These are phyloP conservation scores for Sporobolus alterniflorus DNA, from an alignment of 202 grass and related monocot genomes.

Conservation along the genomic window DNA sequence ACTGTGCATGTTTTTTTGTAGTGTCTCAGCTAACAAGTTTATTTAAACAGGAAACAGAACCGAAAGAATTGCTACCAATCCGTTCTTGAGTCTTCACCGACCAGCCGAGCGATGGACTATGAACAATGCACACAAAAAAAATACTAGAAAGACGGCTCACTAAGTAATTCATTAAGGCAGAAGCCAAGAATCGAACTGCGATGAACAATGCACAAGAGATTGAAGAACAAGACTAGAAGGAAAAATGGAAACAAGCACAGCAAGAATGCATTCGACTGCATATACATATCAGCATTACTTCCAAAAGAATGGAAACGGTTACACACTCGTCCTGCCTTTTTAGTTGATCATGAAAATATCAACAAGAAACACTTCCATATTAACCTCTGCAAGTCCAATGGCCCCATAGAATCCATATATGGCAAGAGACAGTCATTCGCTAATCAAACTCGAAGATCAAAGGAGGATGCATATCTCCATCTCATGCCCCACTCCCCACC, in stretches of 20 bases:
- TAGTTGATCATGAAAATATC: slow-evolving; percentile 11
- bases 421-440: slow-evolving; percentile 43
- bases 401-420: slow-evolving; percentile 39
- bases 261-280: neutral
- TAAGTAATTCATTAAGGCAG: too few species aligned
- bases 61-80: neutral
- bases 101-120: neutral
- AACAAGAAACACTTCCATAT: slow-evolving; percentile 44
- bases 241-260: too few species aligned
- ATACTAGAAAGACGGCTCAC: neutral
- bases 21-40: neutral
- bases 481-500: slow-evolving; percentile 62
- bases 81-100: neutral
- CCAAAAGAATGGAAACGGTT: neutral
- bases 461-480: slow-evolving; percentile 31
- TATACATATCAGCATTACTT: neutral
- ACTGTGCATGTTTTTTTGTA: neutral
- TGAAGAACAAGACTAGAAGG: neutral
- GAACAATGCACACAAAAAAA: neutral
- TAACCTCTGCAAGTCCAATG: slow-evolving; percentile 36
- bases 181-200: too few species aligned
- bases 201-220: neutral
- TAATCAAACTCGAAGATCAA: slow-evolving; percentile 30
- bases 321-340: slow-evolving; percentile 16
- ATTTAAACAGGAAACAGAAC: neutral